These are phyloP conservation scores for Senna siamea DNA, from an alignment of 306 rosid genomes.

Conservation along the genomic window DNA sequence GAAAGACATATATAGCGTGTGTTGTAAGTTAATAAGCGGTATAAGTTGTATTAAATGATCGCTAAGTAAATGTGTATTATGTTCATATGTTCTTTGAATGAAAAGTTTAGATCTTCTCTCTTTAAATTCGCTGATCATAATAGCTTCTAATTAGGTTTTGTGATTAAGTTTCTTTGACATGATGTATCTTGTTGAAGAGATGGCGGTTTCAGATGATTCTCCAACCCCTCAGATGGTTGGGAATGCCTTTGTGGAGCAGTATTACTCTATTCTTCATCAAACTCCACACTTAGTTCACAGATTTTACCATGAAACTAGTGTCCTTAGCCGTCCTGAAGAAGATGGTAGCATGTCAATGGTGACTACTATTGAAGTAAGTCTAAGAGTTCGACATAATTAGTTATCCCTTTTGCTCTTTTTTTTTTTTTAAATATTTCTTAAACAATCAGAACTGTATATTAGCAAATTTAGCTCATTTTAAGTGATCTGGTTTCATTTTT, in stretches of 20 bases:
- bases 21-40: neutral
- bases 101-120: neutral
- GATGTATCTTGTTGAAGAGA: slow-evolving; percentile 44
- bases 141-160: neutral
- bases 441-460: neutral
- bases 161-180: neutral
- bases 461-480: neutral
- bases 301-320: slow-evolving; percentile 58
- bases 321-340: slow-evolving; percentile 59
- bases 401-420: neutral
- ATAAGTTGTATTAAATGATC: neutral
- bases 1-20: neutral
- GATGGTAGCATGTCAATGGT: slow-evolving; percentile 53
- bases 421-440: neutral
- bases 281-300: slow-evolving; percentile 46
- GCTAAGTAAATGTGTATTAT: slow-evolving; percentile 12
- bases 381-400: neutral
- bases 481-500: neutral
- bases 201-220: slow-evolving; percentile 54
- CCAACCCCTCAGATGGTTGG: slow-evolving; percentile 56
- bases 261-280: slow-evolving; percentile 47
- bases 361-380: slow-evolving; percentile 53
- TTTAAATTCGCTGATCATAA: neutral
- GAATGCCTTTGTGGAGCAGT: slow-evolving; percentile 62
- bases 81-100: neutral